Evolutionary conservation across 225 moss, liverwort and hornwort species (phyloP), one percentile per base, ranked within the genome.

Genomic region (Climacium dendroides): DNA sequence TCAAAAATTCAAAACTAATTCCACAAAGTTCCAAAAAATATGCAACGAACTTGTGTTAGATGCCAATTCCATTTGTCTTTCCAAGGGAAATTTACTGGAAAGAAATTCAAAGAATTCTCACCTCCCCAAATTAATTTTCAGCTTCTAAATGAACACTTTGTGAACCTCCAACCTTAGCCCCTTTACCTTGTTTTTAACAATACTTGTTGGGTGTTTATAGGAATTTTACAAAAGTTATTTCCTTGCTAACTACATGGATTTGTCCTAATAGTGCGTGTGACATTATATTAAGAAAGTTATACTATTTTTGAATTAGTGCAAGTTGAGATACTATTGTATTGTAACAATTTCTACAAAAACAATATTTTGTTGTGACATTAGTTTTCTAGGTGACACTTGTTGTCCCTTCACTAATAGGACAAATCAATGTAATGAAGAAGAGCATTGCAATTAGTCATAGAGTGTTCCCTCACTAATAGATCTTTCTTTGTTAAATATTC

Each of bases 11-110:
- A 18, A 45, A 17, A 72, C 5, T 5, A 6, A 45, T 18, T 29
- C 7, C 2, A 29, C 0, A 0, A 47, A 73, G 4, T 1, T 73
- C 0, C 7, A 17, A 11, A 73, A 43, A 45, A 18, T 3, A 73
- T 47, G 11, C 2, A 73, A 47, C 0, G 0, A 29, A n/a, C 4
- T 73, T 29, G 3, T 1, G 0, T 18, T 29, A 29, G 26, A 18
- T 45, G 29, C 6, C 2, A 72, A 45, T 29, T 72, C 2, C 47
- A 72, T 47, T 73, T 72, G 2, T 11, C 29, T 47, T 18, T 10
- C 2, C n/a, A 6, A 45, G 6, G 9, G 28, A 28, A 28, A 3
- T 28, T 45, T 72, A 6, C 0, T 72, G 3, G 3, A 70, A 10
- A 4, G 25, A 11, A 4, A 28, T 28, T 45, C 6, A 45, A 17